These are phyloP conservation scores for Aspergillus vadensis DNA, from an alignment of 2,329 filamentous ascomycete genomes.

Conservation along the genomic window DNA sequence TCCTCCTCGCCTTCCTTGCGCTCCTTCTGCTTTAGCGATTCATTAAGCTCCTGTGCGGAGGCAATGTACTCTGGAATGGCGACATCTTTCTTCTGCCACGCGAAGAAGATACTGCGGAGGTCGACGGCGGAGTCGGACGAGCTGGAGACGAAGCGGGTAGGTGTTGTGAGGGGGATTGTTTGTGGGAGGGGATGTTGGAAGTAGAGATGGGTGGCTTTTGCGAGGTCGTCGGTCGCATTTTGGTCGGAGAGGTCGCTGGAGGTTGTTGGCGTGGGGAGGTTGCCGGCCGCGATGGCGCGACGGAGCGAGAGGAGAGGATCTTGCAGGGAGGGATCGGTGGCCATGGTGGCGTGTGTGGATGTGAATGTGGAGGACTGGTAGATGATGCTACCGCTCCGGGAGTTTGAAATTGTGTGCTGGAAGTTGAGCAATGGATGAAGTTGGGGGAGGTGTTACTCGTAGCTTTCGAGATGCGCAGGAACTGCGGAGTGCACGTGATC, in stretches of 20 bases:
- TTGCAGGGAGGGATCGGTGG: constrained; percentile 55
- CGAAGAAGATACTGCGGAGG: constrained; percentile 92
- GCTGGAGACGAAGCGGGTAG: constrained; percentile 85
- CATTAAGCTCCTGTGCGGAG: constrained; percentile 76
- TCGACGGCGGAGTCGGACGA: constrained; percentile 70
- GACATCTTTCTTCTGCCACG: constrained; percentile 90
- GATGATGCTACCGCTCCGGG: constrained; percentile 1
- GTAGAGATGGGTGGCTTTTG: constrained; percentile 75
- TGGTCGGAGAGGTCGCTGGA: constrained; percentile 65
- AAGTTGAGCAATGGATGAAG: neutral
- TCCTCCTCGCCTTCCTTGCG: constrained; percentile 30
- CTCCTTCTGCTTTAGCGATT: constrained; percentile 60
- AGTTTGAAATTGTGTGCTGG: neutral
- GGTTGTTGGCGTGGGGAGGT: constrained; percentile 71
- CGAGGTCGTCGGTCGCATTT: constrained; percentile 63
- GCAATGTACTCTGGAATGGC: constrained; percentile 90
- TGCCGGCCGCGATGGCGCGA: constrained; percentile 72
- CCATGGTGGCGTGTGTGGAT: constrained; percentile 48
- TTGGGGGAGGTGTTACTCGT: neutral
- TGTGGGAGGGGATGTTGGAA: constrained; percentile 66
- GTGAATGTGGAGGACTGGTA: neutral
- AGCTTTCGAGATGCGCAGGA: constrained; percentile 6
- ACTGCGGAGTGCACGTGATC: constrained; percentile 8
- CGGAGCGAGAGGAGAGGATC: constrained; percentile 85
- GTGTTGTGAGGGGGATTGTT: constrained; percentile 67